Percentiles rank a stretch among this genome's conserved stretches.
Evolutionary conservation across 129 eudicot species (phyloP).

Genomic region (Logfia minima): DNA sequence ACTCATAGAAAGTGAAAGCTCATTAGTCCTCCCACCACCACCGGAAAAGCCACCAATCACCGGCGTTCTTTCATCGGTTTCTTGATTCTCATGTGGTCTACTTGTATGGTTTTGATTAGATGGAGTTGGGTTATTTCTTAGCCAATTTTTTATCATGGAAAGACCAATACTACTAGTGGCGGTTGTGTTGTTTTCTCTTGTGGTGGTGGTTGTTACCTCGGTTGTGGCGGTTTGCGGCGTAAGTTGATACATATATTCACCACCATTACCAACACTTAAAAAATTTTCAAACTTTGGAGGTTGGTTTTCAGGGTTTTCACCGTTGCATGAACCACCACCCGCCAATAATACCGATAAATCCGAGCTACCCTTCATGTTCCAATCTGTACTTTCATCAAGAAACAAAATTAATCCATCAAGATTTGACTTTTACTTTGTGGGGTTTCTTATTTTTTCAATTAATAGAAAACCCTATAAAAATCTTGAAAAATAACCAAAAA

Average conservation of each 20-base stretch:
- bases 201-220: slow-evolving; percentile 21
- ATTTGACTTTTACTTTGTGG: background rate
- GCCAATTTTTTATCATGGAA: slow-evolving; percentile 92
- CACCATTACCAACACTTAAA: slow-evolving; percentile 42
- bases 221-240: slow-evolving; percentile 25
- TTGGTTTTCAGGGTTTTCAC: slow-evolving; percentile 41
- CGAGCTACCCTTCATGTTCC: slow-evolving; percentile 60
- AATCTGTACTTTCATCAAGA: slow-evolving; percentile 43
- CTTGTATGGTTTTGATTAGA: slow-evolving; percentile 28
- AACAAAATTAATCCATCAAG: background rate
- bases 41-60: slow-evolving; percentile 24
- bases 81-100: slow-evolving; percentile 19
- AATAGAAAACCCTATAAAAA: slow-evolving; percentile 14
- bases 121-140: slow-evolving; percentile 60
- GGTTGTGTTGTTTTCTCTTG: slow-evolving; percentile 13
- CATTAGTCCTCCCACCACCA: slow-evolving; percentile 29
- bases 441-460: slow-evolving; percentile 19
- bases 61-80: slow-evolving; percentile 24
- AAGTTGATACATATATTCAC: slow-evolving; percentile 39
- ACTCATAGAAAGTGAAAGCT: slow-evolving; percentile 77
- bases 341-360: slow-evolving; percentile 51
- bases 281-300: slow-evolving; percentile 86
- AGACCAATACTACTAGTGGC: slow-evolving; percentile 52
- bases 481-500: background rate
- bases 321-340: slow-evolving; percentile 41